Percentiles rank a stretch among this genome's conserved stretches.
These are phyloP conservation scores for Collybiopsis confluens DNA, from an alignment of 768 basidiomycete genomes.

Conservation along the genomic window DNA sequence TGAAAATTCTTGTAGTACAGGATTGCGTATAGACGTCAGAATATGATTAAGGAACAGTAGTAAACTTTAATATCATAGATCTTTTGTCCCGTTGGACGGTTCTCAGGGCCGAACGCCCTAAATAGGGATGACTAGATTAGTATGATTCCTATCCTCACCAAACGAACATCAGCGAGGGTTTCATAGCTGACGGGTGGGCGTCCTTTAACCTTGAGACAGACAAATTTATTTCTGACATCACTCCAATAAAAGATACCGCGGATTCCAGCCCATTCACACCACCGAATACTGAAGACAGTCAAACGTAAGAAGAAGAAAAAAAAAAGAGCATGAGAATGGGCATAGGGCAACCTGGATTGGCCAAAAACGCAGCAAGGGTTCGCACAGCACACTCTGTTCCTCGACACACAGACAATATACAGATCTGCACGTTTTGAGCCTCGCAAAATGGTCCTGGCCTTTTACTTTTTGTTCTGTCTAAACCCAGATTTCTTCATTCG, in stretches of 20 bases:
- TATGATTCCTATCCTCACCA: slow-evolving; percentile 10
- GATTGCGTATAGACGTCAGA: no score
- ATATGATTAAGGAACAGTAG: no score
- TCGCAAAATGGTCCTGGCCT: slow-evolving; percentile 28
- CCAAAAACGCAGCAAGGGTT: slow-evolving; percentile 53
- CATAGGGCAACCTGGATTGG: not conserved
- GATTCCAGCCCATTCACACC: slow-evolving; percentile 55
- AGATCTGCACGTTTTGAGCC: slow-evolving; percentile 55
- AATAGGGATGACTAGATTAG: no score
- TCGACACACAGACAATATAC: slow-evolving; percentile 49
- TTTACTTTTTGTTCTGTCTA: slow-evolving; percentile 7
- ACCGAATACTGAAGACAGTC: slow-evolving; percentile 34
- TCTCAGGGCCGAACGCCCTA: no score
- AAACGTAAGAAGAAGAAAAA: not conserved
- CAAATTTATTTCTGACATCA: slow-evolving; percentile 15
- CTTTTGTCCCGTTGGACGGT: no score
- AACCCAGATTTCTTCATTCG: no score
- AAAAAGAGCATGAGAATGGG: no score
- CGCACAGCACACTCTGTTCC: slow-evolving; percentile 45
- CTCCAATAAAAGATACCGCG: slow-evolving; percentile 51
- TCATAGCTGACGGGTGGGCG: no score
- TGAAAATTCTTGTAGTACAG: no score
- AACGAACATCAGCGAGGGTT: no score
- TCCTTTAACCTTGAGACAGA: not conserved
- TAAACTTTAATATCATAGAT: no score